Percentiles rank a stretch among this genome's conserved stretches.
Conservation (phyloP, 768 basidiomycete genomes). For the Phanerochaete sordida region DNA sequence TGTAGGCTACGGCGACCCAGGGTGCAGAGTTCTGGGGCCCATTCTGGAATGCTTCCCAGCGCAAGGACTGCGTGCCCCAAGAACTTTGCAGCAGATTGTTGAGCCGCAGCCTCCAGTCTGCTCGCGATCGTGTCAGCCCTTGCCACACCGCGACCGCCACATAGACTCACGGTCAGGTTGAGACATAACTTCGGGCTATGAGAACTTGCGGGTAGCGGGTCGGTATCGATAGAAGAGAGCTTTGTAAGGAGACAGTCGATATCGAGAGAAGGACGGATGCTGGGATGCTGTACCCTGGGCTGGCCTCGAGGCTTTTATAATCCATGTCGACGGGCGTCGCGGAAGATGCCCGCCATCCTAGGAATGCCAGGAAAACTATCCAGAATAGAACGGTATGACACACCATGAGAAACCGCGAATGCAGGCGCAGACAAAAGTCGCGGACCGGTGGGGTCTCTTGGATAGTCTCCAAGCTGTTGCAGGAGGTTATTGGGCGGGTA, state of each 20-base stretch:
- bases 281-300: background rate
- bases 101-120: constrained; percentile 23
- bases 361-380: background rate
- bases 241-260: background rate
- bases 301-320: background rate
- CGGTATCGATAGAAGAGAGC: background rate
- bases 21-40: constrained; percentile 24
- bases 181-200: background rate
- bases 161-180: background rate
- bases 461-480: background rate
- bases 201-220: too few relatives aligned
- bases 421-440: background rate
- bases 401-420: background rate
- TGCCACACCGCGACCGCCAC: background rate
- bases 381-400: background rate
- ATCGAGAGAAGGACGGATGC: background rate
- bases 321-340: background rate
- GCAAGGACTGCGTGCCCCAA: background rate
- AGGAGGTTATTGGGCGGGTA: background rate
- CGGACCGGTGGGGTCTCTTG: background rate
- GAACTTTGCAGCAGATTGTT: constrained; percentile 24
- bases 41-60: constrained; percentile 2
- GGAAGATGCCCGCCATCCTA: background rate
- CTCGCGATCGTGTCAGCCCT: background rate
- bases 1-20: constrained; percentile 27